These are phyloP conservation scores for Corinectria fuckeliana DNA, from an alignment of 2,329 filamentous ascomycete genomes.

Conservation along the genomic window DNA sequence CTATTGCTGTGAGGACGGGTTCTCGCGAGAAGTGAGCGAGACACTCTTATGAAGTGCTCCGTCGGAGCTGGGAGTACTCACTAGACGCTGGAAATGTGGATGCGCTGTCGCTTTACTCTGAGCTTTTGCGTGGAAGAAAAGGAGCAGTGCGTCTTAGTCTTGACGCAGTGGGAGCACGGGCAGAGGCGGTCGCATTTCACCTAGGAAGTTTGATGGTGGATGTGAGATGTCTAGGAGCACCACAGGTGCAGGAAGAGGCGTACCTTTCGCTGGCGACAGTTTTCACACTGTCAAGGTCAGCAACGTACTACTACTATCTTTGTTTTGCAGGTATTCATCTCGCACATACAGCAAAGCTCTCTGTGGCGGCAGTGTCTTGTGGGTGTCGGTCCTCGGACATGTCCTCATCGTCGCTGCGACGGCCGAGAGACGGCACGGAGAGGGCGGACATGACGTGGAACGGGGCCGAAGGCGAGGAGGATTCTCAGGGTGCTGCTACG, in stretches of 20 bases:
- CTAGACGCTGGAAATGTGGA: conserved; percentile 27
- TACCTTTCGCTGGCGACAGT: conserved; percentile 12
- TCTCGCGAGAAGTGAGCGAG: background rate
- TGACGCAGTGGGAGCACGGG: conserved; percentile 22
- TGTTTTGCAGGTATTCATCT: background rate
- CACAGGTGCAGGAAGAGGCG: background rate
- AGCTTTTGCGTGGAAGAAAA: conserved; percentile 20
- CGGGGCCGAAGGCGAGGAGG: no score
- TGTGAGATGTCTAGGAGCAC: background rate
- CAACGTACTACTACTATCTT: background rate
- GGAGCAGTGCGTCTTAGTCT: conserved; percentile 10
- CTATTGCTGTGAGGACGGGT: background rate
- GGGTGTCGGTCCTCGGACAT: conserved; percentile 2
- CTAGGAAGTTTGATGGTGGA: conserved; percentile 5
- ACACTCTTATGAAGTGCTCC: no score
- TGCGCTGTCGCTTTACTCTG: conserved; percentile 17
- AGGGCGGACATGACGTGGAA: background rate
- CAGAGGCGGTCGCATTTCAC: conserved; percentile 23
- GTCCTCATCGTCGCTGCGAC: background rate
- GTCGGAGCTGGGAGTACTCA: conserved; percentile 6
- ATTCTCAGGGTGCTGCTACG: no score
- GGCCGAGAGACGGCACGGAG: background rate
- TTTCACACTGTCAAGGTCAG: conserved; percentile 2
- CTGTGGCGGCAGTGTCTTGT: background rate
- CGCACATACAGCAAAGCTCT: conserved; percentile 6